Conservation (phyloP, 768 basidiomycete species). For the Leccinum arenicola region DNA sequence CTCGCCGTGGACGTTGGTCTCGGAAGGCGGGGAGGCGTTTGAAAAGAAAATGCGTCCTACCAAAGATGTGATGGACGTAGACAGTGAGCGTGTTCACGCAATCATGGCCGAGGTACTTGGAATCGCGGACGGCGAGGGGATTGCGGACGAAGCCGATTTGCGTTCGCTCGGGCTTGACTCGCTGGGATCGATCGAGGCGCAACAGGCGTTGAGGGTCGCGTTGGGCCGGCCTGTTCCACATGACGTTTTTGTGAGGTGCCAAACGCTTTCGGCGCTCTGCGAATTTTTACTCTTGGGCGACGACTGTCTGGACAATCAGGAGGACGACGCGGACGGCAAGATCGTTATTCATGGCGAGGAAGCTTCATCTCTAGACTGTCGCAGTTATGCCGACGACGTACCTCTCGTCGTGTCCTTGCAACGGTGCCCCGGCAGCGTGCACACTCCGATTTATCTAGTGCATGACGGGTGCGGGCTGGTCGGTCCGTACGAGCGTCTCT, state of each 20-base stretch:
- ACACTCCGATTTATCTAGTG: slow-evolving; percentile 55
- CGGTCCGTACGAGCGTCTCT: slow-evolving; percentile 47
- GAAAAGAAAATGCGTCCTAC: not conserved
- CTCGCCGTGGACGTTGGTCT: slow-evolving; percentile 41
- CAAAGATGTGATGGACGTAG: not conserved
- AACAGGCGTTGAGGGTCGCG: slow-evolving; percentile 43
- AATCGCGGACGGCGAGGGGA: slow-evolving; percentile 26
- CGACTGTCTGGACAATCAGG: not conserved
- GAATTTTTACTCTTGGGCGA: not conserved
- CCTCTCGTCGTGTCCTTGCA: slow-evolving; percentile 27
- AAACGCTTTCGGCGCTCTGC: slow-evolving; percentile 34
- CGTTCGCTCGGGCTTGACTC: slow-evolving; percentile 60
- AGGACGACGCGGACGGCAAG: not conserved
- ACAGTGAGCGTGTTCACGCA: slow-evolving; percentile 29
- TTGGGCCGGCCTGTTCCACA: slow-evolving; percentile 43
- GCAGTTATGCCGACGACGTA: not conserved
- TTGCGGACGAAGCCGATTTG: slow-evolving; percentile 47
- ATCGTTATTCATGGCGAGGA: not conserved
- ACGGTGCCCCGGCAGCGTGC: slow-evolving; percentile 15
- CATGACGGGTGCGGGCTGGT: slow-evolving; percentile 73
- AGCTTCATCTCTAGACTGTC: not conserved
- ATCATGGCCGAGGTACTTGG: slow-evolving; percentile 48
- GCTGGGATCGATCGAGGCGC: slow-evolving; percentile 59
- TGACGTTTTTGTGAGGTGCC: slow-evolving; percentile 39
- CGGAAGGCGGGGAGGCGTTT: slow-evolving; percentile 22